Base-by-base conservation (phyloP, 164 flowering plant species). In the Aristolochia contorta region DNA sequence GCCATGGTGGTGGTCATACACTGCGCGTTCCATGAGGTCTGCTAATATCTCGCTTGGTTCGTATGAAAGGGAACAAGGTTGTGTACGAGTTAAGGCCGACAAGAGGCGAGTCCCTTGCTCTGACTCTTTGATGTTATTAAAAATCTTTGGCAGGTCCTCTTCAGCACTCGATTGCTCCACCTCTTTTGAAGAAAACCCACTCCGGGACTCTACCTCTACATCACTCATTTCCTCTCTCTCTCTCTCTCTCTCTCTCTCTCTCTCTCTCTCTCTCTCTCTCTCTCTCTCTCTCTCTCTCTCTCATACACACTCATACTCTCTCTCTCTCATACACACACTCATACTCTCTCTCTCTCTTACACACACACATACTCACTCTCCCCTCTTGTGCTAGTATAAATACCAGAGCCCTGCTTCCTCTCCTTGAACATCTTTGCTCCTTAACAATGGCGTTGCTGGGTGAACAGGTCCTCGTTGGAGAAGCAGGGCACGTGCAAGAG, bases 401-500 rank as follows among this genome's bases (percentile, higher is more conserved):
- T 53, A 53, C 12, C 7, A 9, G 21, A 22, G 30, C 0, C 30
- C 27, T 23, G 16, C 21, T 53, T 53, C 14, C 16, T 21, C 54
- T 22, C 23, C 21, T 22, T 52, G 25, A 12, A 16, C 78, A 6
- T 23, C 1, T 19, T 1, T 19, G 21, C 15, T 52, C 24, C 3
- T 21, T 52, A 4, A 15, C 56, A 10, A 49, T 49, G 20, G 21
- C n/a, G 52, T 19, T 23, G 56, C 27, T 27, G 56, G 56, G 77
- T 69, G 87, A 30, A 83, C 52, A 74, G 75, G 76, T 53, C 83
- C 84, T 72, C 71, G 94, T 66, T 86, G 94, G 94, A 86, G 94
- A 86, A 86, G 89, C 94, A 86, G 94, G 94, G 94, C 89, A 86
- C 94, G 94, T 86, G 94, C 94, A 82, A 75, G 62, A 9, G 12